A percentile compares a stretch with the other conserved stretches of the same genome.
phyloP scores from a whole-genome alignment of 106 monocot species.

The Gastrodia elata region DNA sequence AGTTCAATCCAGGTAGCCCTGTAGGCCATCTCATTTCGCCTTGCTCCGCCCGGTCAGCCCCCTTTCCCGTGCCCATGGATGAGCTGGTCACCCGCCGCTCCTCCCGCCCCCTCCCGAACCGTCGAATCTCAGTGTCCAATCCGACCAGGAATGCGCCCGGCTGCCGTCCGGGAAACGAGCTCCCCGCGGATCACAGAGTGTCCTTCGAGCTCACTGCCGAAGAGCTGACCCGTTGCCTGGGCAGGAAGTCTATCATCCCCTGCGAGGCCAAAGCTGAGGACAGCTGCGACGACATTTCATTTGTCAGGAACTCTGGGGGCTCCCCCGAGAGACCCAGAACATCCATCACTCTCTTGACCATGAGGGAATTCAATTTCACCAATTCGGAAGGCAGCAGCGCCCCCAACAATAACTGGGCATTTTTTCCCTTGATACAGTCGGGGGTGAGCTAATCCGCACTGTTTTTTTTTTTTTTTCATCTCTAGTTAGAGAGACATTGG shows the following conservation, averaged over 20 bases:
- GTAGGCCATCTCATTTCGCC: slow-evolving; percentile 78
- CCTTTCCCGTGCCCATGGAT: slow-evolving; percentile 18
- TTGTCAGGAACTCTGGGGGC: slow-evolving; percentile 27
- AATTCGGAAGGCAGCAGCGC: slow-evolving; percentile 28
- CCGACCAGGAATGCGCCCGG: not conserved
- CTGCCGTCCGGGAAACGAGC: not conserved
- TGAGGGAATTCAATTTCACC: slow-evolving; percentile 69
- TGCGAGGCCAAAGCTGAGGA: slow-evolving; percentile 12
- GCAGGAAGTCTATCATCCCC: slow-evolving; percentile 22
- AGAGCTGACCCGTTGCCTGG: slow-evolving; percentile 39
- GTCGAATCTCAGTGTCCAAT: slow-evolving; percentile 24
- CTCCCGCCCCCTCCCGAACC: slow-evolving; percentile 36
- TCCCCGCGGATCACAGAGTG: slow-evolving; percentile 25
- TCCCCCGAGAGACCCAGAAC: slow-evolving; percentile 27
- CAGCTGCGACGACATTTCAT: slow-evolving; percentile 2
- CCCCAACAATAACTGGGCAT: slow-evolving; percentile 45
- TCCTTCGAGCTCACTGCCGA: slow-evolving; percentile 69
- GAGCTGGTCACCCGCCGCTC: slow-evolving; percentile 21
- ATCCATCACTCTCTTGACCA: slow-evolving; percentile 18
- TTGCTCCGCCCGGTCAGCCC: slow-evolving; percentile 62
- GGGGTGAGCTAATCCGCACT: slow-evolving; percentile 25
- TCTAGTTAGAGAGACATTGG: not conserved
- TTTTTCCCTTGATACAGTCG: slow-evolving; percentile 49
- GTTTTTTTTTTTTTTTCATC: not conserved
- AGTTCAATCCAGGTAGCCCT: slow-evolving; percentile 69